Evolutionary conservation across 2,329 filamentous ascomycete species (phyloP).

Genomic region (Neoscytalidium dimidiatum): DNA sequence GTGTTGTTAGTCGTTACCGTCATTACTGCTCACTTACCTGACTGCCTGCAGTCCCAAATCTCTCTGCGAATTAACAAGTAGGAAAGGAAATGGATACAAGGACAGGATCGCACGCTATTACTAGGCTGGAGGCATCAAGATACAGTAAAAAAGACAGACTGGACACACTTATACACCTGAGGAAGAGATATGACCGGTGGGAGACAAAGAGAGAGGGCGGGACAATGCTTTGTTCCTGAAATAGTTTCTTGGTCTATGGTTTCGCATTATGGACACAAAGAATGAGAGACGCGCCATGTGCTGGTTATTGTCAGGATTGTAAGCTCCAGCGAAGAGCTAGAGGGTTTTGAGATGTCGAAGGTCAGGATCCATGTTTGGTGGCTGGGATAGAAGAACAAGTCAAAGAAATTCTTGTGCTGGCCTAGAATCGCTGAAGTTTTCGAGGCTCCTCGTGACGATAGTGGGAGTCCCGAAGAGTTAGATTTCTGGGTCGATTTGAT

Average conservation of each 20-base stretch:
- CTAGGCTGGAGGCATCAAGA: background rate
- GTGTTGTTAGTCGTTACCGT: background rate
- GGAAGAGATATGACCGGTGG: too few species aligned
- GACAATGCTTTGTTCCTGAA: background rate
- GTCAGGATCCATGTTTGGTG: too few species aligned
- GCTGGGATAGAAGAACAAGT: too few species aligned
- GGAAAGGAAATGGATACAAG: background rate
- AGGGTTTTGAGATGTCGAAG: too few species aligned
- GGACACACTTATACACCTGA: background rate
- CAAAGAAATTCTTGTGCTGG: too few species aligned
- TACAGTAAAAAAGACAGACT: background rate
- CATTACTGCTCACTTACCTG: background rate
- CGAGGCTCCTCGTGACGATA: too few species aligned
- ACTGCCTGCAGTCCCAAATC: conserved; percentile 6
- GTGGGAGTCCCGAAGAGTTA: conserved; percentile 17
- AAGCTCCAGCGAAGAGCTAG: conserved; percentile 54
- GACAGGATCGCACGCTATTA: background rate
- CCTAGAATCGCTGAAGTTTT: too few species aligned
- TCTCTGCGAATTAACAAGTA: background rate
- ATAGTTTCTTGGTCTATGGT: background rate
- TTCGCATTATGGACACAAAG: background rate
- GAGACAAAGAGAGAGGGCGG: background rate
- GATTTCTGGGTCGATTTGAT: background rate
- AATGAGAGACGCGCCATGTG: background rate
- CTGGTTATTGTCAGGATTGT: too few species aligned